A percentile compares a stretch with the other conserved stretches of the same genome.
Evolutionary conservation across 768 basidiomycete species (phyloP).

Genomic region (Coprinopsis cinerea): DNA sequence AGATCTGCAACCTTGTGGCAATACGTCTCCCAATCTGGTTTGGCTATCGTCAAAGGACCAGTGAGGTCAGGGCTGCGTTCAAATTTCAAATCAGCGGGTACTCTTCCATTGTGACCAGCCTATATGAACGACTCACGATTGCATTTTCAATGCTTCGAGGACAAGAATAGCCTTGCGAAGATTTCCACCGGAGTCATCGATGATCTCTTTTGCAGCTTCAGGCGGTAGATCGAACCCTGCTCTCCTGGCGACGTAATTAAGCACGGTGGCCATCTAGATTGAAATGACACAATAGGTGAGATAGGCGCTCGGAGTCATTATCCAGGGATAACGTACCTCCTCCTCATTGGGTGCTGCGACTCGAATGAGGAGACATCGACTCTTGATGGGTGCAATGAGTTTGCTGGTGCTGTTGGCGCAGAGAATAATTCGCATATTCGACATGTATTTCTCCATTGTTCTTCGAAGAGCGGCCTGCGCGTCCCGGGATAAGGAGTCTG

Average conservation of each 20-base stretch:
- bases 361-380: constrained; percentile 88
- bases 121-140: constrained; percentile 55
- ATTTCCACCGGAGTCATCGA: constrained; percentile 81
- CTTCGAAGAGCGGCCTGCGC: constrained; percentile 95
- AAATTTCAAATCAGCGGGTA: constrained; percentile 3
- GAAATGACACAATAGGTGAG: background rate
- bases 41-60: constrained; percentile 76
- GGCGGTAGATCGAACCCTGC: constrained; percentile 79
- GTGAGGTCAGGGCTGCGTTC: constrained; percentile 69
- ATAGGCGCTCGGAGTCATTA: constrained; percentile 1
- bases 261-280: constrained; percentile 71
- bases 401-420: constrained; percentile 94
- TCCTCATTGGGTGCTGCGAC: constrained; percentile 80
- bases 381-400: constrained; percentile 95
- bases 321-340: constrained; percentile 46
- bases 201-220: constrained; percentile 69
- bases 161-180: constrained; percentile 92
- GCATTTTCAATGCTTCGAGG: constrained; percentile 94
- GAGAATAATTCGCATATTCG: constrained; percentile 92
- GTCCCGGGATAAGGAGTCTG: constrained; percentile 90
- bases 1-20: constrained; percentile 88
- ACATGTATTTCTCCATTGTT: constrained; percentile 99
- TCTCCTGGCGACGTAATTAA: constrained; percentile 72
- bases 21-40: constrained; percentile 99
- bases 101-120: background rate